These are phyloP conservation scores for Linum tenue DNA, from an alignment of 345 rosid genomes.

Conservation along the genomic window DNA sequence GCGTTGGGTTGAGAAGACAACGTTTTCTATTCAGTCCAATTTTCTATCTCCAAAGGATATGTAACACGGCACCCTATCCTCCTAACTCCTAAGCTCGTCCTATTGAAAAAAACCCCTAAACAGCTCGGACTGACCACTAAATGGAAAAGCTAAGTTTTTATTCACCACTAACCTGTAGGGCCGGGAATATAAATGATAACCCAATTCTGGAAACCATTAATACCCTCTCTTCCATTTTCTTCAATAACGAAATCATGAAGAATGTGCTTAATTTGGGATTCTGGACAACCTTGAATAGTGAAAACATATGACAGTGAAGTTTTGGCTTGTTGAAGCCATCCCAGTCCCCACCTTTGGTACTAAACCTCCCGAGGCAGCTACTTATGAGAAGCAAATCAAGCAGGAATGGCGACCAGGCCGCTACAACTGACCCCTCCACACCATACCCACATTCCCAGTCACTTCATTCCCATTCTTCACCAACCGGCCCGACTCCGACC, in stretches of 20 bases:
- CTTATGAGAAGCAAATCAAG: not conserved
- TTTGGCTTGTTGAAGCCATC: not conserved
- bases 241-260: not conserved
- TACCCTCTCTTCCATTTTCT: not conserved
- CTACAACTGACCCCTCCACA: not conserved
- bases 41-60: not conserved
- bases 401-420: not conserved
- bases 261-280: not conserved
- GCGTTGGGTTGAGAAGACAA: no score
- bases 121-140: not conserved
- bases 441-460: not conserved
- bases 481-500: slow-evolving; percentile 3
- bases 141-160: not conserved
- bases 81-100: not conserved
- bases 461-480: not conserved
- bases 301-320: not conserved
- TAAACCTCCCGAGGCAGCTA: not conserved
- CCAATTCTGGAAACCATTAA: not conserved
- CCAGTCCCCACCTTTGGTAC: not conserved
- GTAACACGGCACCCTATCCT: not conserved
- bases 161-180: not conserved
- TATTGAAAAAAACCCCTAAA: no score
- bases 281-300: not conserved
- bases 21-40: no score
- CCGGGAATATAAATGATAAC: not conserved